phyloP scores from a whole-genome alignment of 352 stramenopile genomes.

The Pseudoperonospora humuli region DNA sequence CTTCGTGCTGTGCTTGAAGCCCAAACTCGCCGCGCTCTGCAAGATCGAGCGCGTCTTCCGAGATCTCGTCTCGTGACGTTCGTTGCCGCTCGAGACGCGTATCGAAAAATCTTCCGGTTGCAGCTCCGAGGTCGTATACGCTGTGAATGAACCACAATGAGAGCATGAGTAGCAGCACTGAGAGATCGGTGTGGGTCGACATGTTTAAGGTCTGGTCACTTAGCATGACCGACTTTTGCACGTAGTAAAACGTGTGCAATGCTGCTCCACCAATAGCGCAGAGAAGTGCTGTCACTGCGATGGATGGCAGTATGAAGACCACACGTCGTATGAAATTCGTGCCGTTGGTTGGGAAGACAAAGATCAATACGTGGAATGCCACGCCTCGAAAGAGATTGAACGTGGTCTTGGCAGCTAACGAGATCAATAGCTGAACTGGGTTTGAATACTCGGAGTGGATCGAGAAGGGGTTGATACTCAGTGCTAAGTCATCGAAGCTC shows the following conservation, averaged over 20 bases:
- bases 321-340: slow-evolving; percentile 38
- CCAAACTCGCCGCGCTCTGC: slow-evolving; percentile 60
- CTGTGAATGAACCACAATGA: slow-evolving; percentile 40
- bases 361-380: slow-evolving; percentile 44
- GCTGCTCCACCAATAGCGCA: slow-evolving; percentile 28
- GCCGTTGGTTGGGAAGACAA: slow-evolving; percentile 41
- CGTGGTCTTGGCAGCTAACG: slow-evolving; percentile 40
- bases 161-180: slow-evolving; percentile 28
- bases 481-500: too few species aligned
- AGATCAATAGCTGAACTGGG: slow-evolving; percentile 30
- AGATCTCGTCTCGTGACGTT: slow-evolving; percentile 32
- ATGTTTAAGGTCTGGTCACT: slow-evolving; percentile 12
- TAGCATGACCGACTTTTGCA: slow-evolving; percentile 38
- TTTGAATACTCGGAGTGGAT: too few species aligned
- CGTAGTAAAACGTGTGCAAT: slow-evolving; percentile 53
- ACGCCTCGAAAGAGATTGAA: slow-evolving; percentile 54
- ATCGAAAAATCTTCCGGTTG: slow-evolving; percentile 33
- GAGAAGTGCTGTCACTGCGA: slow-evolving; percentile 35
- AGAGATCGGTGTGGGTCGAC: slow-evolving; percentile 33
- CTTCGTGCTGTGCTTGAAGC: slow-evolving; percentile 55
- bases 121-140: slow-evolving; percentile 29
- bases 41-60: slow-evolving; percentile 42
- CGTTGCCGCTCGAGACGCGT: slow-evolving; percentile 24
- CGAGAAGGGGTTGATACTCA: too few species aligned
- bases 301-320: slow-evolving; percentile 29